phyloP scores from a whole-genome alignment of 2,329 filamentous ascomycete genomes.

The Daldinia sp. region DNA sequence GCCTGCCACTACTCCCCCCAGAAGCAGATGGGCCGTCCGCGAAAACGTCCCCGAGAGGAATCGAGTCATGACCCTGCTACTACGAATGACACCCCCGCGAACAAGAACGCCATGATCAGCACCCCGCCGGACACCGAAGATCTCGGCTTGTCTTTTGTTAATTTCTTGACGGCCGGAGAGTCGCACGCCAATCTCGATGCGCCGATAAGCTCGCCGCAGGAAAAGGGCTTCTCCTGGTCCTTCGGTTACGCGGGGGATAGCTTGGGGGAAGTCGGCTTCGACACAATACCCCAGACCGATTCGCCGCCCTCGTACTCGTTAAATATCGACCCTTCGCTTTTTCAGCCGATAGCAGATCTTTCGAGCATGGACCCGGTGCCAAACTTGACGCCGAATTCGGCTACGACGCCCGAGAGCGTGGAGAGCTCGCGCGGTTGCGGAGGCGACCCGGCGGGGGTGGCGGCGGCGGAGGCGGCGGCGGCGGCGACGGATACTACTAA shows the following conservation, averaged over 20 bases:
- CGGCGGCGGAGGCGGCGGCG: neutral
- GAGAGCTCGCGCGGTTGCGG: conserved; percentile 11
- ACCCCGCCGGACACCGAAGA: conserved; percentile 47
- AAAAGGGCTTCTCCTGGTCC: conserved; percentile 33
- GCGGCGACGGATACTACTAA: neutral
- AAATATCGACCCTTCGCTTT: conserved; percentile 50
- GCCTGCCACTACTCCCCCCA: conserved; percentile 72
- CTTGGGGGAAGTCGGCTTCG: conserved; percentile 48
- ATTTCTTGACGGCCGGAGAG: conserved; percentile 44
- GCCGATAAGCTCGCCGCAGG: conserved; percentile 6
- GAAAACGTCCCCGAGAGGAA: conserved; percentile 63
- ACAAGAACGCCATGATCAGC: conserved; percentile 47
- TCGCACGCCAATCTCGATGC: conserved; percentile 15
- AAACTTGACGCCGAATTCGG: conserved; percentile 44
- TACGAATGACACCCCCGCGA: conserved; percentile 21
- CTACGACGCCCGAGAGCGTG: conserved; percentile 45
- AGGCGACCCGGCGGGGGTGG: neutral
- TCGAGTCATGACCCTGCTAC: conserved; percentile 26
- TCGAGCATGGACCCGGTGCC: conserved; percentile 45
- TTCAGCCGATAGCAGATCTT: conserved; percentile 31
- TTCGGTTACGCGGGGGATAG: conserved; percentile 43
- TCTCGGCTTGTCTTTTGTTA: conserved; percentile 48
- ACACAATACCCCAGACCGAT: conserved; percentile 35
- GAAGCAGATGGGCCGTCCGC: conserved; percentile 74
- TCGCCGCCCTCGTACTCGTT: conserved; percentile 33